Base-by-base conservation (phyloP, 768 basidiomycete species). In the Russula sp. region DNA sequence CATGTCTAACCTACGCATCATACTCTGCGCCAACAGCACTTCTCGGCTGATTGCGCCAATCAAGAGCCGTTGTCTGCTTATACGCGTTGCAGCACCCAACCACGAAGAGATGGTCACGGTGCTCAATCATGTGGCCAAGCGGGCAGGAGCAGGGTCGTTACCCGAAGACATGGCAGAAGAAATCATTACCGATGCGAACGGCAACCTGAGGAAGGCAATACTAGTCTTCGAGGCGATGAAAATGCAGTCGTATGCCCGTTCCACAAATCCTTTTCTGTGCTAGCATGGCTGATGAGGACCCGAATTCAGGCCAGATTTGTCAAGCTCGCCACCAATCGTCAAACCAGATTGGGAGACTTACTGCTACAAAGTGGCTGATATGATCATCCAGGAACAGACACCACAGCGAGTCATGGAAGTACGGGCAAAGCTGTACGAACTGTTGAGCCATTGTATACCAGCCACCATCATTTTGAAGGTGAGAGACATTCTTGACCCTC, bases 311-410 rank as follows among this genome's bases (percentile, higher is more conserved):
- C 88, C 90, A n/a, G 90, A 93, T 71, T 79, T 96, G 42, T 81
- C 84, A 5, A 89, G 90, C 36, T 76, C 88, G 42, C 74, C 93
- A 59, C 79, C 81, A 38, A 93, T 96, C 59, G 93, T 94, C 14
- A 94, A 98, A 74, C 94, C 97, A n/a, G 97, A 99, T 70, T 99
- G 97, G 97, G 97, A 99, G 73, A 90, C 89, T 11, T 99, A 97
- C 71, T 97, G 95, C 67, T 79, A 86, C 67, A 93, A 93, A 71
- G 86, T 98, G 11, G 94, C 89, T 14, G 93, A 95, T 72, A 75
- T 90, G 69, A 94, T 99, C 65, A 76, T 98, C 18, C 79, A 83
- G 63, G 93, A 97, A 68, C 97, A 99, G 74, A 84, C 86, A 34
- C 93, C 97, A 20, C 83, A 86, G 58, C 83, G 86, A 60, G 85